Percentiles rank a stretch among this genome's conserved stretches.
Evolutionary conservation across 108 stramenopile genomes (phyloP).

Genomic region (Nitzschia sp.): DNA sequence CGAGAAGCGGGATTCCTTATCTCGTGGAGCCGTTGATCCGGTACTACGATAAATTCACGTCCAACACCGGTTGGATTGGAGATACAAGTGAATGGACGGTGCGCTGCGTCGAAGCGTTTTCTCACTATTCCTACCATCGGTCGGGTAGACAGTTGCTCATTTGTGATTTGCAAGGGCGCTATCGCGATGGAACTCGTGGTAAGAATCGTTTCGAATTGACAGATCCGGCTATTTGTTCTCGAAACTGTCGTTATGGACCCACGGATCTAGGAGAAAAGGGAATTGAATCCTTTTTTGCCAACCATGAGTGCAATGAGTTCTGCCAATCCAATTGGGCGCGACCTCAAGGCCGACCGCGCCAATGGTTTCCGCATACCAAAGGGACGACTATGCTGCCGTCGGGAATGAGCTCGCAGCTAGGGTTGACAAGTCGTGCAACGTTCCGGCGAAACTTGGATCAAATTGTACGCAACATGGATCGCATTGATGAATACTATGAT

Average conservation of each 20-base stretch:
- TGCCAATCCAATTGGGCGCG: slow-evolving; percentile 53
- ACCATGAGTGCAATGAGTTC: slow-evolving; percentile 69
- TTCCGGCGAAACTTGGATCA: neutral
- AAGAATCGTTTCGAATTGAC: slow-evolving; percentile 72
- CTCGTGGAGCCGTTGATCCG: slow-evolving; percentile 76
- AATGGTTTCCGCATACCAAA: slow-evolving; percentile 52
- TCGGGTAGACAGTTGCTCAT: slow-evolving; percentile 69
- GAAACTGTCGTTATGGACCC: slow-evolving; percentile 47
- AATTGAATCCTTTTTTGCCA: slow-evolving; percentile 75
- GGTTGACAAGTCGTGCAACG: slow-evolving; percentile 1
- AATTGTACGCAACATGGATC: neutral
- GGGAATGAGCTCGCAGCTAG: neutral
- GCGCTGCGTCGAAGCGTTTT: slow-evolving; percentile 72
- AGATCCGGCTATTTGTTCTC: slow-evolving; percentile 67
- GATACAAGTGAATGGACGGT: slow-evolving; percentile 37
- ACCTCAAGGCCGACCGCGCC: slow-evolving; percentile 29
- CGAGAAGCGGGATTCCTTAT: slow-evolving; percentile 49
- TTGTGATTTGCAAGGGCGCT: slow-evolving; percentile 77
- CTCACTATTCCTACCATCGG: slow-evolving; percentile 65
- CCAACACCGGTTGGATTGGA: slow-evolving; percentile 73
- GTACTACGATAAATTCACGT: slow-evolving; percentile 64
- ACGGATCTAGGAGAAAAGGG: slow-evolving; percentile 79
- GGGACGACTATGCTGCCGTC: slow-evolving; percentile 56
- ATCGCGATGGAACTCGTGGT: slow-evolving; percentile 26
- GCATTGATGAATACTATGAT: slow-evolving; percentile 15